These are phyloP conservation scores for Gracilariopsis chorda DNA, from an alignment of 23 red algal species.

Conservation along the genomic window DNA sequence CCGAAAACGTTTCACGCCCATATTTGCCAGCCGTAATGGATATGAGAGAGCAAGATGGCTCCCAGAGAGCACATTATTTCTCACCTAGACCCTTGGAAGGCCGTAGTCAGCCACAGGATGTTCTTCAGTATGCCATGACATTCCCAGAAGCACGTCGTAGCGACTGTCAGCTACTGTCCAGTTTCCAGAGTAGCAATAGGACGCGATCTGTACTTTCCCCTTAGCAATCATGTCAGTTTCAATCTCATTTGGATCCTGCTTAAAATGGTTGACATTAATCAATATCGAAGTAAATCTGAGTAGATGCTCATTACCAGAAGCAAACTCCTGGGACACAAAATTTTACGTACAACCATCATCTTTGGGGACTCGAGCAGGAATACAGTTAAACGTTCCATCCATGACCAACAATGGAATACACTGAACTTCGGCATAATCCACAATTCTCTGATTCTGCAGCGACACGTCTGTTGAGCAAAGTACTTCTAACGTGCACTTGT, in stretches of 20 bases:
- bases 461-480: background rate
- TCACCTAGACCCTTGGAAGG: background rate
- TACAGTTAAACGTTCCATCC: background rate
- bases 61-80: background rate
- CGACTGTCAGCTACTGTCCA: background rate
- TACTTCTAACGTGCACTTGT: constrained; percentile 1
- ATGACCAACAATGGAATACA: background rate
- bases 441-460: background rate
- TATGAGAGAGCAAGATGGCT: too few relatives aligned
- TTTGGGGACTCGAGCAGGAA: background rate
- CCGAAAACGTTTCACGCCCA: background rate
- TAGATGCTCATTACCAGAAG: background rate
- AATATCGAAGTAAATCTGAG: background rate
- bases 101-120: background rate
- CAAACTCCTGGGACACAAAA: background rate
- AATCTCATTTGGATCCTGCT: background rate
- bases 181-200: background rate
- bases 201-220: background rate
- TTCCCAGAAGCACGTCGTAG: background rate
- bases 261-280: background rate
- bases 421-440: background rate
- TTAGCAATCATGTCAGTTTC: background rate
- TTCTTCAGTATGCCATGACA: background rate
- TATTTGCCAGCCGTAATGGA: background rate
- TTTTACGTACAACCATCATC: background rate